A percentile compares a stretch with the other conserved stretches of the same genome.
Conservation (phyloP, 306 rosid genomes). For the Datisca glomerata region DNA sequence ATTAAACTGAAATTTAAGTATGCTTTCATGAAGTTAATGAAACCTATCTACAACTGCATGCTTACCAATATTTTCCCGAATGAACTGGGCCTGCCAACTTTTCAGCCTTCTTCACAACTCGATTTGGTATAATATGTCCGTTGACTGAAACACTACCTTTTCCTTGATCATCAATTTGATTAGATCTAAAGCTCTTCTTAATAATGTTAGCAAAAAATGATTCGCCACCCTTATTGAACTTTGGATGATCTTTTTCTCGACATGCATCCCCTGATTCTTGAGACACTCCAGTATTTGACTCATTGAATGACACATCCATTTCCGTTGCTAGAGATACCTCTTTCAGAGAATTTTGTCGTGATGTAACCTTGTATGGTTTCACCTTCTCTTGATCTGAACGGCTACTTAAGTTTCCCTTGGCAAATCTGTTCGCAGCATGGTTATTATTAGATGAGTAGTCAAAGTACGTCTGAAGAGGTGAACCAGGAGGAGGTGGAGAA, state of each 20-base stretch:
- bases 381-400: constrained; percentile 68
- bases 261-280: constrained; percentile 65
- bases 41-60: constrained; percentile 5
- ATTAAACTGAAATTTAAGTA: too few species aligned
- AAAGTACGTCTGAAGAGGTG: constrained; percentile 68
- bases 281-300: constrained; percentile 47
- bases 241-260: constrained; percentile 50
- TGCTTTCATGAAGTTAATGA: too few species aligned
- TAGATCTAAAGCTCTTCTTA: constrained; percentile 67
- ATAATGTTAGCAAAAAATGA: constrained; percentile 66
- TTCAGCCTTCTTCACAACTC: constrained; percentile 74
- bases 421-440: constrained; percentile 39
- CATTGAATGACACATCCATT: constrained; percentile 74
- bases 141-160: constrained; percentile 50
- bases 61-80: constrained; percentile 91
- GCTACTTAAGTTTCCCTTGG: constrained; percentile 64
- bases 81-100: constrained; percentile 81
- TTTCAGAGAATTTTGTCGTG: constrained; percentile 68
- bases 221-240: constrained; percentile 55
- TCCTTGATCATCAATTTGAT: constrained; percentile 35
- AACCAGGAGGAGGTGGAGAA: constrained; percentile 59
- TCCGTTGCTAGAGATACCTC: constrained; percentile 72
- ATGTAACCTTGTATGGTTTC: constrained; percentile 44
- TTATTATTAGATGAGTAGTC: constrained; percentile 47
- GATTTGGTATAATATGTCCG: constrained; percentile 56